Evolutionary conservation across 2,329 filamentous ascomycete species (phyloP).

Genomic region (Coleophoma eucalyptorum): DNA sequence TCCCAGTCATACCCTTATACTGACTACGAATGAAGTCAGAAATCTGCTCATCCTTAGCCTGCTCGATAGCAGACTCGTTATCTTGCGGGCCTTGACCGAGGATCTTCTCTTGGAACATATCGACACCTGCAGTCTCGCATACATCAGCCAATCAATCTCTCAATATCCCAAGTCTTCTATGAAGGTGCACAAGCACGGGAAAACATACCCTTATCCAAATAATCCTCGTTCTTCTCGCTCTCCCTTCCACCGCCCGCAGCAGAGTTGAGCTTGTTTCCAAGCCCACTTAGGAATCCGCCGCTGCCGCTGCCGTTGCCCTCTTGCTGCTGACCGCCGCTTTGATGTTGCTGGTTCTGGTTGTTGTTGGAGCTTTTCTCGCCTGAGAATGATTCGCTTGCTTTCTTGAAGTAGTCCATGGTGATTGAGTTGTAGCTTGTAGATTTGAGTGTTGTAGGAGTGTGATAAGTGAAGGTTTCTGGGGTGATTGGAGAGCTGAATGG

Average conservation of each 20-base stretch:
- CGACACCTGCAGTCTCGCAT: slow-evolving; percentile 52
- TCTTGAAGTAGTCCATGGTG: slow-evolving; percentile 54
- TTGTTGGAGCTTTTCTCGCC: slow-evolving; percentile 30
- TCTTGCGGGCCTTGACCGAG: slow-evolving; percentile 66
- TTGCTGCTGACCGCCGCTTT: slow-evolving; percentile 13
- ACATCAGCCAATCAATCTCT: slow-evolving; percentile 6
- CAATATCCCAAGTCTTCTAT: no score
- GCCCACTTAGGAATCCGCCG: slow-evolving; percentile 49
- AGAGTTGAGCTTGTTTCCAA: slow-evolving; percentile 68
- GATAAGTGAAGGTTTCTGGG: background rate
- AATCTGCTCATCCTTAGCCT: slow-evolving; percentile 80
- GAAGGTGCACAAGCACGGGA: no score
- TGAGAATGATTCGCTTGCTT: slow-evolving; percentile 31
- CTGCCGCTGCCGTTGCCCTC: slow-evolving; percentile 17
- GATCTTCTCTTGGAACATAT: slow-evolving; percentile 73
- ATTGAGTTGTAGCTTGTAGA: background rate
- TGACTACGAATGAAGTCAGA: slow-evolving; percentile 66
- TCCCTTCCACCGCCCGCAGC: slow-evolving; percentile 68
- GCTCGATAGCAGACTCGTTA: slow-evolving; percentile 71
- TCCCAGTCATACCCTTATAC: slow-evolving; percentile 68
- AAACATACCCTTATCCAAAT: slow-evolving; percentile 70
- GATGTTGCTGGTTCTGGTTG: slow-evolving; percentile 20
- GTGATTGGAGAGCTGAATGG: no score
- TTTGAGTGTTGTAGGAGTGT: background rate
- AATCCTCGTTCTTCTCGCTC: slow-evolving; percentile 79